Evolutionary conservation across 345 rosid species (phyloP).

Genomic region (Balakata baccata): DNA sequence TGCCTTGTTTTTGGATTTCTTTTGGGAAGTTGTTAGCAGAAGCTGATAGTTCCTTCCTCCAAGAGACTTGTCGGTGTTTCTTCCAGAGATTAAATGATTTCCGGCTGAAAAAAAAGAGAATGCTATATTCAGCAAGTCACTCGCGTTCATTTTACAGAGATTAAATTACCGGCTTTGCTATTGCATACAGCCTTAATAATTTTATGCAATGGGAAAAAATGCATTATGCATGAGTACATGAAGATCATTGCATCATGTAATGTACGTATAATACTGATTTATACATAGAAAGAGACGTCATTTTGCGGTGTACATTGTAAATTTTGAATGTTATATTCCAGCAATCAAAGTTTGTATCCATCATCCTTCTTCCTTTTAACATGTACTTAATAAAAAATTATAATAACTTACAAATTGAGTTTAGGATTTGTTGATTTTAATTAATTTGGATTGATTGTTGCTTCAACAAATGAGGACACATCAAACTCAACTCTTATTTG

Average conservation of each 20-base stretch:
- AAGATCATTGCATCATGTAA: not conserved
- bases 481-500: too few relatives aligned
- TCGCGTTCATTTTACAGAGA: conserved; percentile 3
- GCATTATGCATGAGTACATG: not conserved
- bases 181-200: not conserved
- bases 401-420: too few relatives aligned
- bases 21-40: not conserved
- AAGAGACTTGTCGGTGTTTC: not conserved
- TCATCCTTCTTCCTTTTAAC: too few relatives aligned
- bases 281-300: not conserved
- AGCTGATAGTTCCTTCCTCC: not conserved
- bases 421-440: too few relatives aligned
- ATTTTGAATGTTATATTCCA: not conserved
- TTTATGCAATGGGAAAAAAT: not conserved
- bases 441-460: too few relatives aligned
- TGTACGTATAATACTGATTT: conserved; percentile 7
- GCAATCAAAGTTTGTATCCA: too few relatives aligned
- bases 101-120: conserved; percentile 9
- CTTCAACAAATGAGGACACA: too few relatives aligned
- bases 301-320: conserved; percentile 7
- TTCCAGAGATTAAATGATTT: not conserved
- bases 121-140: not conserved
- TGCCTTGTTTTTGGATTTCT: not conserved
- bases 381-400: too few relatives aligned
- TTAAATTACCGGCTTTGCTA: not conserved